Base-by-base conservation (phyloP, 1,284 basidiomycete species). In the Rhodotorula sp. region DNA sequence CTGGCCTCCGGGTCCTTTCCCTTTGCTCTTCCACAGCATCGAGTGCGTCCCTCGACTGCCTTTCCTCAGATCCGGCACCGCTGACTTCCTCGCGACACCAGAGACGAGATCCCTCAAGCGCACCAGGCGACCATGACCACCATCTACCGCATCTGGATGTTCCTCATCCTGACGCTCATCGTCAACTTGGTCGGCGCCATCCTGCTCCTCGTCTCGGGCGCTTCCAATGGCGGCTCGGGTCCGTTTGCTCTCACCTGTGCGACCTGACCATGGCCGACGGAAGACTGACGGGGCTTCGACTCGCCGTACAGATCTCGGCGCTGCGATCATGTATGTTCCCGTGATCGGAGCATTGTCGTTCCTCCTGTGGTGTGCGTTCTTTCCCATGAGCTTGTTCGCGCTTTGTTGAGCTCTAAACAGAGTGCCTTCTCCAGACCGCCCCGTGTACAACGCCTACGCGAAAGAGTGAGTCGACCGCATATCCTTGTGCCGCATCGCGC, bases 111-210 rank as follows among this genome's bases (percentile, higher is more conserved):
- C 64, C 90, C 93, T 8, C 87, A 91, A 74, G 87, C 89, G 31
- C 89, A 89, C 67, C 89, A 88, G 74, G 85, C 87, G 6, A 86
- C 94, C 77, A 89, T 97, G 76, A 89, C 88, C 67, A 88, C 92
- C 60, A 82, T 99, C 70, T 95, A 92, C 81, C 88, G 90, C 78
- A 85, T 83, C 28, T 83, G 83, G 83, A 77, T 83, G 43, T 75
- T 83, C 48, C 77, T 83, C 28, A 74, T 88, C 19, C 86, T 81
- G 28, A 93, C 93, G 2, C 84, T 99, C 48, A 80, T 93, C 77
- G 78, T 97, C 80, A 99, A 99, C 84, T 86, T 97, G 84, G 84
- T 97, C 60, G 92, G 91, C 19, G 95, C 91, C 80, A 89, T 98
- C 78, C 87, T 93, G 79, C 84, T 97, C 76, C 86, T 97, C 73